phyloP scores from a whole-genome alignment of 1,284 basidiomycete genomes.

The Anthracocystis walkeri region DNA sequence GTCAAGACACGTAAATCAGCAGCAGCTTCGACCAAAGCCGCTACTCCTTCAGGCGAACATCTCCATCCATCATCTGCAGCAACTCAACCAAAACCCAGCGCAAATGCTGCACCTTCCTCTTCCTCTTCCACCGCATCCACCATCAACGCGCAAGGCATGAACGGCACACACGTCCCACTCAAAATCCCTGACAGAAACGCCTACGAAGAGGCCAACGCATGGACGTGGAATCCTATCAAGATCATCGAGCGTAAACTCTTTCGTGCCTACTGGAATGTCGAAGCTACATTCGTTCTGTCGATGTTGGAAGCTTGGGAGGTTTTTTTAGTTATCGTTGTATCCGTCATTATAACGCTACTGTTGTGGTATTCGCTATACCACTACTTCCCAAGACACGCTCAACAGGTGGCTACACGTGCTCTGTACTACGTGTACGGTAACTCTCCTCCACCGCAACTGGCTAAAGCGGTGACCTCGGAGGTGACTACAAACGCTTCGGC shows the following conservation, averaged over 20 bases:
- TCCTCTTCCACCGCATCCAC: conserved; percentile 24
- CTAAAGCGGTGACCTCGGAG: conserved; percentile 16
- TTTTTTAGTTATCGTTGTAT: conserved; percentile 42
- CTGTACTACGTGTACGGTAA: conserved; percentile 53
- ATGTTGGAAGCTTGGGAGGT: conserved; percentile 56
- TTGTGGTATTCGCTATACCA: conserved; percentile 40
- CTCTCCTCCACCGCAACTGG: conserved; percentile 30
- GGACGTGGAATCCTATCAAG: conserved; percentile 46
- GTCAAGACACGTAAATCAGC: conserved; percentile 26
- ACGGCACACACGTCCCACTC: conserved; percentile 18
- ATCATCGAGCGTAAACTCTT: conserved; percentile 49
- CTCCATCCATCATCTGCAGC: conserved; percentile 27
- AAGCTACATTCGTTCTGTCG: conserved; percentile 41
- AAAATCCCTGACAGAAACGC: conserved; percentile 5
- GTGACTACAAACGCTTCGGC: conserved; percentile 3
- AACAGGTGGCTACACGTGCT: conserved; percentile 30
- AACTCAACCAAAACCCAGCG: conserved; percentile 3
- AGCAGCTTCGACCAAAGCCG: conserved; percentile 15
- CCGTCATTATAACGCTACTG: conserved; percentile 24
- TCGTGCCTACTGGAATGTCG: conserved; percentile 42
- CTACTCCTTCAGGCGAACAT: conserved; percentile 4
- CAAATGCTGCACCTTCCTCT: conserved; percentile 8
- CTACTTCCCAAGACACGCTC: conserved; percentile 46
- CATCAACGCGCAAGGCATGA: not conserved
- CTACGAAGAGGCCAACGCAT: conserved; percentile 13